Percentiles rank a stretch among this genome's conserved stretches.
Conservation (phyloP, 306 rosid genomes). For the Acacia melanoxylon region DNA sequence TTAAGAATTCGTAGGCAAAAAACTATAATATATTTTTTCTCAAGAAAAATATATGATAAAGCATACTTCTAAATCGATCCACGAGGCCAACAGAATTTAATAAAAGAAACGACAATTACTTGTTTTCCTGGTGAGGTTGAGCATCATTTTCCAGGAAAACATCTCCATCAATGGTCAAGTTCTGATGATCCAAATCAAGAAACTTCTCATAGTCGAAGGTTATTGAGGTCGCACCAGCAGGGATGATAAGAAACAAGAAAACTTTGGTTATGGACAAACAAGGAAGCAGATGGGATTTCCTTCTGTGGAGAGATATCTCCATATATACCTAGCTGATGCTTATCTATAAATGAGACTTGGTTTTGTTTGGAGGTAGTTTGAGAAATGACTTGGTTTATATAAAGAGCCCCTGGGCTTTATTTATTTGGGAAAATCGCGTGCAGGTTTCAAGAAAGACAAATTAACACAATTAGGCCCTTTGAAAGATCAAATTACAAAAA, state of each 20-base stretch:
- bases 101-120: background rate
- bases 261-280: background rate
- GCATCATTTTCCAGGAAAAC: constrained; percentile 1
- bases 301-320: background rate
- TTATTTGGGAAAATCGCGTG: too few species aligned
- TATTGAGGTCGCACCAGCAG: background rate
- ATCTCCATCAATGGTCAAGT: constrained; percentile 4
- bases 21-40: too few species aligned
- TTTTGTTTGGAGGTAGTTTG: background rate
- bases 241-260: background rate
- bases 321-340: background rate
- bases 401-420: background rate
- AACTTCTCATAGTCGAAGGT: constrained; percentile 9
- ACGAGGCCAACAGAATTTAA: background rate
- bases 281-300: background rate
- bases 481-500: too few species aligned
- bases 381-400: background rate
- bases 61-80: background rate
- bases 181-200: background rate
- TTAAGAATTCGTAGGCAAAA: too few species aligned
- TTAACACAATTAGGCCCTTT: too few species aligned
- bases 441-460: too few species aligned
- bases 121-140: constrained; percentile 15
- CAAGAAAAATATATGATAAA: background rate
- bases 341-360: background rate